Evolutionary conservation across 768 basidiomycete species (phyloP).

Genomic region (Ramaria sp.): DNA sequence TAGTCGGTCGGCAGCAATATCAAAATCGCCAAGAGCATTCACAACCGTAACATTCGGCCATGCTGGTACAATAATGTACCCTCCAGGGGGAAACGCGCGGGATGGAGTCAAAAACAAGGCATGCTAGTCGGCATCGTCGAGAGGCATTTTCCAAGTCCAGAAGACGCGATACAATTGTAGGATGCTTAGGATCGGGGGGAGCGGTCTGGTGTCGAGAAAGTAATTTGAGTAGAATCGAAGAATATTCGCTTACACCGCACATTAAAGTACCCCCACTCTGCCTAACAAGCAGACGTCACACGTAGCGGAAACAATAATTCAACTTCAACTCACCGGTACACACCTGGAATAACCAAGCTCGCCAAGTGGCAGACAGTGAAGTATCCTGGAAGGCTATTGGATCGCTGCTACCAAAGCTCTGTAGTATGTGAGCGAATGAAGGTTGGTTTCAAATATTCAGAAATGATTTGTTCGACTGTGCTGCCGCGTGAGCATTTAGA

Average conservation of each 20-base stretch:
- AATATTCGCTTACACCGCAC: constrained; percentile 16
- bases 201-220: constrained; percentile 38
- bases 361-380: constrained; percentile 64
- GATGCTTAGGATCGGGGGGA: constrained; percentile 56
- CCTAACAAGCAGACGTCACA: neutral
- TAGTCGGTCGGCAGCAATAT: constrained; percentile 65
- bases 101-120: constrained; percentile 16
- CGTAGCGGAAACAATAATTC: neutral
- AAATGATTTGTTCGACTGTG: constrained; percentile 40
- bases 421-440: neutral
- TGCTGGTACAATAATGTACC: constrained; percentile 57
- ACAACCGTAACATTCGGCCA: constrained; percentile 76
- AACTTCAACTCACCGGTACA: constrained; percentile 38
- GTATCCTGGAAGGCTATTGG: constrained; percentile 52
- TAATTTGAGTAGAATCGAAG: neutral
- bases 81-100: constrained; percentile 56
- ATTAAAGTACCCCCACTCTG: constrained; percentile 88
- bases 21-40: constrained; percentile 75
- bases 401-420: constrained; percentile 85
- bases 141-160: constrained; percentile 61
- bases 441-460: no score
- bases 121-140: constrained; percentile 55
- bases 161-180: constrained; percentile 72
- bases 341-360: constrained; percentile 83
- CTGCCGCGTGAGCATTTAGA: constrained; percentile 40